Evolutionary conservation across 192 early-diverging fungal genomes (phyloP), one percentile per base, ranked within the genome.

Genomic region (Kappamyces sp.): DNA sequence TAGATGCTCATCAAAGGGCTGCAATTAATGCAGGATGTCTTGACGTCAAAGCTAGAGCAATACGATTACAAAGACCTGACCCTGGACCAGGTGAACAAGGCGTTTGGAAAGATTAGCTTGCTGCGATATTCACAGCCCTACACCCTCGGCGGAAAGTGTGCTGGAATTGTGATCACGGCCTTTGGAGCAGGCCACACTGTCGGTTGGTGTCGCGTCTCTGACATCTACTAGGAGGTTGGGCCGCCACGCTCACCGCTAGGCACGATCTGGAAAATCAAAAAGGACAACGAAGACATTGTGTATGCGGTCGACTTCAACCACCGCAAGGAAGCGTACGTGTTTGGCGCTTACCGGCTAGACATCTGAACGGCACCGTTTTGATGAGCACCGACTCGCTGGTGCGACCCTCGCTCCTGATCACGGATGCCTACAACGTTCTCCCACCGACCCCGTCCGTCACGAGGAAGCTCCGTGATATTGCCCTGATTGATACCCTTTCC

Each of bases 291-390:
- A 61, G 84, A 88, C 5, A 88, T 99, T 53, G 74, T 96, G 3
- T 99, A 99, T 63, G 92, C 94, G 0, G 89, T 96, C 36, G 92
- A 99, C 67, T 96, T 86, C 65, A 99, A 96, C 66, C 91, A 96
- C 65, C 78, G 83, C 41, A 89, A 88, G 57, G 96, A 98, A 66
- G 71, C 77, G 86, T 91, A 86, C 49, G 22, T 47, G 14, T 1
- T 42, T 54, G 39, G 45, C 22, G 22, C 22, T 22, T 22, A 22
- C 22, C 45, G 57, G 61, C 29, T 49, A 90, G 87, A 57, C 89
- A 93, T 79, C 71, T 91, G 60, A 86, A 88, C 51, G 79, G 80
- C 6, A 85, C 86, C n/a, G 78, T 83, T 3, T 61, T 91, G 12
- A 60, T 51, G 51, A 64, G 59, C 41, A 68, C 71, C 5, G 82